These are phyloP conservation scores for Phycomyces nitens DNA, from an alignment of 192 early-diverging fungal species.

Conservation along the genomic window DNA sequence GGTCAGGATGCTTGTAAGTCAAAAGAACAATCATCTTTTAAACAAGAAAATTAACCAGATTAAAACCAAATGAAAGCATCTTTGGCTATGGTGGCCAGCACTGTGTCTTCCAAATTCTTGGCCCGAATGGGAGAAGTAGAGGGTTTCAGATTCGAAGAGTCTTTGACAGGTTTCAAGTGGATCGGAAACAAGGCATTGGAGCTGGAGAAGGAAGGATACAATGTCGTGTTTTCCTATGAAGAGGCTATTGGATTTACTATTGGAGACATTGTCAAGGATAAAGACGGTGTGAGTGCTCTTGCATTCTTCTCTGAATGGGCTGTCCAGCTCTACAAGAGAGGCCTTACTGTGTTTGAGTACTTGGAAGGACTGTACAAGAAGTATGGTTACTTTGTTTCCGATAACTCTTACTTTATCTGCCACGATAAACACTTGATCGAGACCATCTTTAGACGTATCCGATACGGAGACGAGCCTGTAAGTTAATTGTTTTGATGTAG, in stretches of 20 bases:
- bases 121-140: conserved; percentile 65
- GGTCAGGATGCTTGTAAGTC: conserved; percentile 43
- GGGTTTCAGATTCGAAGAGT: conserved; percentile 84
- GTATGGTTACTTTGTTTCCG: conserved; percentile 82
- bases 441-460: conserved; percentile 76
- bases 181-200: conserved; percentile 79
- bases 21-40: not conserved
- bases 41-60: not conserved
- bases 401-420: conserved; percentile 88
- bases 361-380: conserved; percentile 72
- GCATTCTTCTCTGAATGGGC: conserved; percentile 77
- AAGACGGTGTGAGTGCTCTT: conserved; percentile 88
- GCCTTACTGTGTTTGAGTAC: conserved; percentile 59
- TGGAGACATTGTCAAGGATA: conserved; percentile 77
- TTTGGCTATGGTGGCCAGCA: conserved; percentile 78
- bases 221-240: conserved; percentile 85
- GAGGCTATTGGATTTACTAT: conserved; percentile 93
- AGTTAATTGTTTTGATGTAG: conserved; percentile 10
- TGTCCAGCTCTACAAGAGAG: conserved; percentile 58
- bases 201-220: conserved; percentile 59
- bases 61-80: conserved; percentile 47
- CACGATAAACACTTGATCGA: conserved; percentile 66
- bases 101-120: conserved; percentile 87
- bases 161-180: conserved; percentile 96
- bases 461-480: conserved; percentile 58